Conservation (phyloP, 352 stramenopile genomes). For the Globisporangium yorkense region DNA sequence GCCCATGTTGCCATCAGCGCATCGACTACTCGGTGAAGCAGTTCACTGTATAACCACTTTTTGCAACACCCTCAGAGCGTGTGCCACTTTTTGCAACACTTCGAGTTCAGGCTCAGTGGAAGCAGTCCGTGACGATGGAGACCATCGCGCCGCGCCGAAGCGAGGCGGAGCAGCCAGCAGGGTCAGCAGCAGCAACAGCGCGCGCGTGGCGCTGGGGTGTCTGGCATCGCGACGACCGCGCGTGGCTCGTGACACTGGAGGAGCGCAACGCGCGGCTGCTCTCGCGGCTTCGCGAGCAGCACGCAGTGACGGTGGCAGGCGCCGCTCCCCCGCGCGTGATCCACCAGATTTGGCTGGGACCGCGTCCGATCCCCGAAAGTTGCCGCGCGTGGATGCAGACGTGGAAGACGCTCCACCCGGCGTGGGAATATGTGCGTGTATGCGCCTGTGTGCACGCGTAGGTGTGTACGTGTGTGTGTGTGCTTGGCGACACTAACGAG, state of each 20-base stretch:
- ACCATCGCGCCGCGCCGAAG: neutral
- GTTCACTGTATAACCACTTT: too few species aligned
- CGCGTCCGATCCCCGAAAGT: conserved; percentile 15
- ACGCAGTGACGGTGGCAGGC: neutral
- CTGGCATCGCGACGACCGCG: conserved; percentile 22
- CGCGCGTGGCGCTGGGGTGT: conserved; percentile 27
- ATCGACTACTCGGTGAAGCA: too few species aligned
- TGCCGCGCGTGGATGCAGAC: conserved; percentile 34
- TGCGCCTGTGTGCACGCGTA: too few species aligned
- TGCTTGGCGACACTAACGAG: neutral
- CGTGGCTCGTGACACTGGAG: conserved; percentile 20
- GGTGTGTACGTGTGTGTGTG: neutral
- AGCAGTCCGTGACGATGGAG: neutral
- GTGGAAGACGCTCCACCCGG: conserved; percentile 35
- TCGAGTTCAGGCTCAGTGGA: neutral
- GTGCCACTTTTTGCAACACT: too few species aligned
- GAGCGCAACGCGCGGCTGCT: conserved; percentile 14
- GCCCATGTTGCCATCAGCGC: conserved; percentile 26
- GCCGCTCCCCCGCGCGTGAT: conserved; percentile 45
- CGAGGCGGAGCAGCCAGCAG: neutral
- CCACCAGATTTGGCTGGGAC: conserved; percentile 73
- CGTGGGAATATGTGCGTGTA: conserved; percentile 26
- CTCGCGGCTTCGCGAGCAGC: neutral
- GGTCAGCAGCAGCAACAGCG: neutral
- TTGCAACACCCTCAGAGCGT: too few species aligned